Percentiles rank a stretch among this genome's conserved stretches.
These are phyloP conservation scores for Neurospora terricola DNA, from an alignment of 495 filamentous ascomycete genomes.

Conservation along the genomic window DNA sequence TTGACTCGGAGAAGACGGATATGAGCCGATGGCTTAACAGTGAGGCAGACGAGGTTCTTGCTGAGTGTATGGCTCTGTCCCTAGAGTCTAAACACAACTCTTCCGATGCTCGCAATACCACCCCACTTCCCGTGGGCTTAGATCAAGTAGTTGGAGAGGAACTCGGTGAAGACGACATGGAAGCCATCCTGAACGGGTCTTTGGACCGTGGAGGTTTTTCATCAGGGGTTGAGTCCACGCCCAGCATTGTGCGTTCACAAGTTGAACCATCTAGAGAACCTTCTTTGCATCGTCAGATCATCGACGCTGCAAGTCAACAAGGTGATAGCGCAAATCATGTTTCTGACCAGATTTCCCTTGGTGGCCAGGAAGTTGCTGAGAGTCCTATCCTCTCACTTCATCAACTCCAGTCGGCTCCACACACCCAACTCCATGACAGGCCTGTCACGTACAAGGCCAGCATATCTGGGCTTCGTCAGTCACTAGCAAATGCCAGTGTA, in stretches of 20 bases:
- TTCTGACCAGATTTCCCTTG: background rate
- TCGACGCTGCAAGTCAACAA: background rate
- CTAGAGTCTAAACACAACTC: constrained; percentile 11
- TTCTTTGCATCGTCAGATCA: background rate
- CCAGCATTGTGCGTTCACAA: constrained; percentile 6
- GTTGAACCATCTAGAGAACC: constrained; percentile 17
- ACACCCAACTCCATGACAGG: constrained; percentile 43
- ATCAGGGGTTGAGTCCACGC: background rate
- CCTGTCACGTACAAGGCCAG: constrained; percentile 41
- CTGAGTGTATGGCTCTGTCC: constrained; percentile 51
- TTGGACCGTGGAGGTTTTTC: background rate
- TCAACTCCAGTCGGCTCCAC: constrained; percentile 31
- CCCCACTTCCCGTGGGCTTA: background rate
- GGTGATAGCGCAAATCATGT: background rate
- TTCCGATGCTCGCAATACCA: background rate
- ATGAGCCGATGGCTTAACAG: constrained; percentile 61
- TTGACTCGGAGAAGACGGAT: constrained; percentile 62
- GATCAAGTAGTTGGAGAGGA: constrained; percentile 6
- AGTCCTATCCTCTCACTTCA: constrained; percentile 47
- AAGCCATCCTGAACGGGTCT: constrained; percentile 1
- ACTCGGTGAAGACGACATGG: constrained; percentile 10
- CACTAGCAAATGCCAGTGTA: constrained; percentile 40
- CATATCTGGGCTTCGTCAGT: constrained; percentile 42
- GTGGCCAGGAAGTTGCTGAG: constrained; percentile 25
- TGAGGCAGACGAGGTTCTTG: constrained; percentile 61